Conservation (phyloP, 495 filamentous ascomycete species). For the Aspergillus bridgeri region DNA sequence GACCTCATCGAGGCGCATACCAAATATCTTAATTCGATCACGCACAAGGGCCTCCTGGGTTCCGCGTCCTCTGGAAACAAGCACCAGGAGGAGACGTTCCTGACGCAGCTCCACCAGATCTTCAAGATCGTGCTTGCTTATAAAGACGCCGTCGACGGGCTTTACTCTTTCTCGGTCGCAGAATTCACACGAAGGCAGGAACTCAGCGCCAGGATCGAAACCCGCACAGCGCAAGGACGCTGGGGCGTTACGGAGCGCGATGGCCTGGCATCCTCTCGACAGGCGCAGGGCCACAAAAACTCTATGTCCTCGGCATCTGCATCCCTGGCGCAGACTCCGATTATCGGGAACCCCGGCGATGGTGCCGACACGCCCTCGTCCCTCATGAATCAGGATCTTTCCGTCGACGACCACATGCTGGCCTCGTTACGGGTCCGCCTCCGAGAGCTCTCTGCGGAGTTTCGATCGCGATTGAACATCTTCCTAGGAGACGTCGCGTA, state of each 20-base stretch:
- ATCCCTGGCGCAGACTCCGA: constrained; percentile 31
- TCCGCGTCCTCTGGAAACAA: constrained; percentile 50
- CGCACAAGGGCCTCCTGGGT: constrained; percentile 91
- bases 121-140: constrained; percentile 93
- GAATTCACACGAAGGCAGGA: constrained; percentile 93
- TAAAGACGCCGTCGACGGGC: constrained; percentile 87
- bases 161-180: constrained; percentile 89
- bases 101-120: constrained; percentile 85
- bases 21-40: constrained; percentile 87
- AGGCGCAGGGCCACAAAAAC: constrained; percentile 21
- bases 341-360: constrained; percentile 24
- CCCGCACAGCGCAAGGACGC: constrained; percentile 54
- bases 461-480: constrained; percentile 69
- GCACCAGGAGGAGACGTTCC: constrained; percentile 76
- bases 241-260: constrained; percentile 64
- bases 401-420: constrained; percentile 65
- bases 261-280: constrained; percentile 24
- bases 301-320: constrained; percentile 21
- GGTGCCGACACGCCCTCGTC: constrained; percentile 33
- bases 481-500: constrained; percentile 86
- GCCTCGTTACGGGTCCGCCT: constrained; percentile 71
- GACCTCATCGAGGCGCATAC: constrained; percentile 91
- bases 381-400: constrained; percentile 27
- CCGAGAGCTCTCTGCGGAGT: constrained; percentile 64
- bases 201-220: constrained; percentile 66